These are phyloP conservation scores for Phaeophleospora eucalypticola DNA, from an alignment of 2,329 filamentous ascomycete genomes.

Conservation along the genomic window DNA sequence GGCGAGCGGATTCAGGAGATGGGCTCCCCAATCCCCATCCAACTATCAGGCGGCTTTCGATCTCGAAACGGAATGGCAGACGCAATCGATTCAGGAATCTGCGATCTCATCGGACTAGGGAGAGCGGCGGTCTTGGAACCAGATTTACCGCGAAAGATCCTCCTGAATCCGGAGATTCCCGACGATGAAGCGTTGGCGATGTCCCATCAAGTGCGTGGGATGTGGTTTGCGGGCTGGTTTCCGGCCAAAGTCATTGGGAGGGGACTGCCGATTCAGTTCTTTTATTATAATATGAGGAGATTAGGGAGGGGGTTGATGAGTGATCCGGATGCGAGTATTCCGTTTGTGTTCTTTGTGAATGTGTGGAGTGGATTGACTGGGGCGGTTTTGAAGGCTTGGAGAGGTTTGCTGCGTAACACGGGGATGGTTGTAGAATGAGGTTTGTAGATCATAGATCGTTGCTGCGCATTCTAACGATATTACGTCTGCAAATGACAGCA, in stretches of 20 bases:
- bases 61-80: slow-evolving; percentile 49
- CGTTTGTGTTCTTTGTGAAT: slow-evolving; percentile 22
- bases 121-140: slow-evolving; percentile 46
- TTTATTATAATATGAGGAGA: slow-evolving; percentile 35
- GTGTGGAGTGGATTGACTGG: slow-evolving; percentile 7
- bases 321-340: slow-evolving; percentile 31
- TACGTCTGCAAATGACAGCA: no score
- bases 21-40: slow-evolving; percentile 26
- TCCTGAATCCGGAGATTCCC: slow-evolving; percentile 32
- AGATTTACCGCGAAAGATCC: slow-evolving; percentile 36
- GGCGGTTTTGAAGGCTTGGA: not conserved
- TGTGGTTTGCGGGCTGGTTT: slow-evolving; percentile 32
- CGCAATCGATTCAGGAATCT: slow-evolving; percentile 45
- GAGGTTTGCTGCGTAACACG: no score
- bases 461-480: no score
- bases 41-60: slow-evolving; percentile 61
- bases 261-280: slow-evolving; percentile 33
- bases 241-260: slow-evolving; percentile 33
- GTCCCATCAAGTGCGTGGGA: slow-evolving; percentile 29
- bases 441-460: no score
- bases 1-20: slow-evolving; percentile 34
- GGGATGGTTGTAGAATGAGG: no score
- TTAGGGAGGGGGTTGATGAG: slow-evolving; percentile 28
- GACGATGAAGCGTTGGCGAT: slow-evolving; percentile 27
- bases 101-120: slow-evolving; percentile 49